Evolutionary conservation across 805 yeast species (phyloP).

Genomic region (Pichia scutulata): DNA sequence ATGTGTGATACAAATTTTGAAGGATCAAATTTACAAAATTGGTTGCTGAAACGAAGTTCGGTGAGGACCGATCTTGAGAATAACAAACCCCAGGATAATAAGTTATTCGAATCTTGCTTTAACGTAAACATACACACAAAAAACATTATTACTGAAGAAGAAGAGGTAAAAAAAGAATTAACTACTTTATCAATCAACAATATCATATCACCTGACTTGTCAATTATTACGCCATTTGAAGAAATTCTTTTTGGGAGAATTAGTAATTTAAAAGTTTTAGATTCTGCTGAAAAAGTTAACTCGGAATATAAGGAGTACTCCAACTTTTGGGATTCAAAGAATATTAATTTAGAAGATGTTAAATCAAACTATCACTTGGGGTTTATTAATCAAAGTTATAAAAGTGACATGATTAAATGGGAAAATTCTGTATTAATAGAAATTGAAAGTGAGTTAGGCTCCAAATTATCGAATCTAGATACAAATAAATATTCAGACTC

Average conservation of each 20-base stretch:
- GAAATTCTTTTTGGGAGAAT: conserved; percentile 1
- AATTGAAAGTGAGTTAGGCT: not conserved
- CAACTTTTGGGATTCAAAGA: not conserved
- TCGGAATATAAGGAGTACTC: not conserved
- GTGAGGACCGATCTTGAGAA: conserved; percentile 4
- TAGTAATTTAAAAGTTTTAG: not conserved
- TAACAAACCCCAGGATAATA: not conserved
- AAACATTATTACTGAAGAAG: not conserved
- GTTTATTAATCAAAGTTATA: conserved; percentile 4
- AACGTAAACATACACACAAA: not conserved
- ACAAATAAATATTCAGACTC: not conserved
- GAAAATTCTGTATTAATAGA: not conserved
- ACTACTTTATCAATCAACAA: not conserved
- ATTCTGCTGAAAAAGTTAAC: not conserved
- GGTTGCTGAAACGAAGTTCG: not conserved
- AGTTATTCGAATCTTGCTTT: conserved; percentile 1
- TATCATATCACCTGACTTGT: conserved; percentile 6
- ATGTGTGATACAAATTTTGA: not conserved
- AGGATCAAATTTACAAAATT: not conserved
- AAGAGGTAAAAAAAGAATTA: not conserved
- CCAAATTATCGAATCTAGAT: not conserved
- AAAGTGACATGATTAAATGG: conserved; percentile 1
- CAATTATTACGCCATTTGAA: conserved; percentile 10
- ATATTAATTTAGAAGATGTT: not conserved
- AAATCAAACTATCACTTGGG: conserved; percentile 4